Base-by-base conservation (phyloP, 306 rosid genomes). In the Lablab purpureus region DNA sequence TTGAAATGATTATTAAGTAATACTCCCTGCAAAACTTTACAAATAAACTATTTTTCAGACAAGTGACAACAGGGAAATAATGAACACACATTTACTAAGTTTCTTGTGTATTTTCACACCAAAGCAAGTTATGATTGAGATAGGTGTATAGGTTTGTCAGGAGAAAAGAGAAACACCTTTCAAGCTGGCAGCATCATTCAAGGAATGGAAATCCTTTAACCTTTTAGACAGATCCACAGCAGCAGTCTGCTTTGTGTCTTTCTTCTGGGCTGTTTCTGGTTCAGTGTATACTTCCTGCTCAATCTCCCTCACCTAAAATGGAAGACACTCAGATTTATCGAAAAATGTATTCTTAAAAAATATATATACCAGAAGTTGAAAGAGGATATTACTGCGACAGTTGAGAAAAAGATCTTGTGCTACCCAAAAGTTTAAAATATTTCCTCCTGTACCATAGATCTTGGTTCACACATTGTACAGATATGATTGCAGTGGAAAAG, bases 181-280 rank as follows among this genome's bases (percentile, higher is more conserved):
- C 83, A 96, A 13, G 80, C 98, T 93, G 86, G 87, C 54, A 76
- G 96, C 98, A 85, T 96, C 99, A 76, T 93, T 96, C 45, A 88
- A 14, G 45, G 96, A 79, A 28, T 86, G 99, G 30, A 93, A 83
- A 84, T 96, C 97, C 87, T 93, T 90, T 67, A 96, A 84, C 80
- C 98, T 89, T 85, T 96, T 96, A 27, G 99, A 96, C 82, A 96
- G 89, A 89, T 84, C 98, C 82, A 87, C 92, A 2, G 98, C 99
- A 75, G 95, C 92, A 52, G 91, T 91, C 76, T 89, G 96, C 88
- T 88, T 90, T 40, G 85, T 63, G 40, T 91, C 97, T 83, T 93
- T 91, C 66, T 90, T 88, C 78, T 84, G 85, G 7, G 82, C 81
- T 14, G 80, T 68, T 82, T 90, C 89, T 43, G 93, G 90, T 83